Evolutionary conservation across 1,284 basidiomycete genomes (phyloP), one percentile per base, ranked within the genome.

Genomic region (Ustilago xerochloae): DNA sequence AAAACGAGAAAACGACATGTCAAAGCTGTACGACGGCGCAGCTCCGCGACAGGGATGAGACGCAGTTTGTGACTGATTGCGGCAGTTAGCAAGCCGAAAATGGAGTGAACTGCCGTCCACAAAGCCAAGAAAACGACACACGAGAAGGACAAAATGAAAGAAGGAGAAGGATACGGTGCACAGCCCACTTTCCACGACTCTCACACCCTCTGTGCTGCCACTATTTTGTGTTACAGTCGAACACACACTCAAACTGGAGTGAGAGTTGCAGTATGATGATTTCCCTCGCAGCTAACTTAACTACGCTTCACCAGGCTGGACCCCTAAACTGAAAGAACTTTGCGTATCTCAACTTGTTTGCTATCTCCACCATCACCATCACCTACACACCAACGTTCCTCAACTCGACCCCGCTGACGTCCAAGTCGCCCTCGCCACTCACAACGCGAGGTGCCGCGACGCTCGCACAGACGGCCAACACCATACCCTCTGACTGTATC

Each of bases 171-270:
- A 39, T n/a, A 49, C 20, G 32, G 35, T 48, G 54, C 54, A 56
- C 45, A 56, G 54, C 54, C 45, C 54, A 55, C 32, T 41, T 18
- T 33, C 12, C n/a, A n/a, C n/a, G n/a, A n/a, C n/a, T 41, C 18
- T 36, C 33, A 15, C 8, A 8, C 41, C 16, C 16, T 35, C 33
- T 35, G 33, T 35, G 33, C 33, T 16, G 33, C 33, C 33, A 9
- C 33, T 9, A 9, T 35, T 35, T 35, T 35, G 33, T 35, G 33
- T 35, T 16, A n/a, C n/a, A n/a, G n/a, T n/a, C n/a, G n/a, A n/a
- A n/a, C n/a, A n/a, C n/a, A n/a, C n/a, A n/a, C n/a, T n/a, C n/a
- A n/a, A n/a, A n/a, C n/a, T n/a, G n/a, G n/a, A n/a, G n/a, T n/a
- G n/a, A n/a, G n/a, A n/a, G n/a, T n/a, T n/a, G n/a, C n/a, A n/a